A percentile compares a stretch with the other conserved stretches of the same genome.
These are phyloP conservation scores for Deuterostichococcus epilithicus DNA, from an alignment of 139 green algal species.

Conservation along the genomic window DNA sequence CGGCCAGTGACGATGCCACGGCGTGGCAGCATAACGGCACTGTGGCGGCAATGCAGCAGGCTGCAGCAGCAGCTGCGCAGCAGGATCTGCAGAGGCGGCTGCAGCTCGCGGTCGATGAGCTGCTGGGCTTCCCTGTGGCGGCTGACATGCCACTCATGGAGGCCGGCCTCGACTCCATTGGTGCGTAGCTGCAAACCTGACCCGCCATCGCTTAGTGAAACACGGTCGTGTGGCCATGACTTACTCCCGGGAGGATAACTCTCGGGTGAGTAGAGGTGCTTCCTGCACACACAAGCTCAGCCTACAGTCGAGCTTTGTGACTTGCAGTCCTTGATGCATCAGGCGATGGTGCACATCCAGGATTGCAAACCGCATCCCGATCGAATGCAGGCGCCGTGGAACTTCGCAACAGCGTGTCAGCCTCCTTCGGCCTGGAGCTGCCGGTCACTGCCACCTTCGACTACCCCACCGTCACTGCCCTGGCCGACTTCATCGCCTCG, in stretches of 20 bases:
- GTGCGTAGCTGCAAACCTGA: constrained; percentile 1
- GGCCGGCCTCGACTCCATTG: constrained; percentile 55
- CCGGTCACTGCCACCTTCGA: constrained; percentile 18
- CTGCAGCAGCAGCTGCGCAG: neutral
- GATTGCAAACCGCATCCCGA: neutral
- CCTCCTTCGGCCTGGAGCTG: constrained; percentile 18
- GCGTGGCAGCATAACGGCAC: neutral
- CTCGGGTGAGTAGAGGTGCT: too few species aligned
- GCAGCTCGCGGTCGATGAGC: constrained; percentile 25
- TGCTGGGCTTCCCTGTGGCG: constrained; percentile 43
- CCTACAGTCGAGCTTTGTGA: neutral
- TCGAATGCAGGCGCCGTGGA: constrained; percentile 28
- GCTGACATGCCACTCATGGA: constrained; percentile 52
- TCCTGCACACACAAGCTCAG: too few species aligned
- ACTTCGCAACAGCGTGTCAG: constrained; percentile 23
- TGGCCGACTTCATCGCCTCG: constrained; percentile 20
- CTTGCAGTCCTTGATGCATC: too few species aligned
- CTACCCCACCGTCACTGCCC: constrained; percentile 19
- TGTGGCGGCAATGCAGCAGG: too few species aligned
- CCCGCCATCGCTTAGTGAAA: too few species aligned
- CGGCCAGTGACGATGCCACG: constrained; percentile 5
- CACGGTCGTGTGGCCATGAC: too few species aligned
- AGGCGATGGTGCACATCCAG: too few species aligned
- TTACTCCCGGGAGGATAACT: too few species aligned
- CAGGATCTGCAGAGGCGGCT: constrained; percentile 22